These are phyloP conservation scores for Carex cristatella DNA, from an alignment of 176 grass and related monocot species.

Conservation along the genomic window DNA sequence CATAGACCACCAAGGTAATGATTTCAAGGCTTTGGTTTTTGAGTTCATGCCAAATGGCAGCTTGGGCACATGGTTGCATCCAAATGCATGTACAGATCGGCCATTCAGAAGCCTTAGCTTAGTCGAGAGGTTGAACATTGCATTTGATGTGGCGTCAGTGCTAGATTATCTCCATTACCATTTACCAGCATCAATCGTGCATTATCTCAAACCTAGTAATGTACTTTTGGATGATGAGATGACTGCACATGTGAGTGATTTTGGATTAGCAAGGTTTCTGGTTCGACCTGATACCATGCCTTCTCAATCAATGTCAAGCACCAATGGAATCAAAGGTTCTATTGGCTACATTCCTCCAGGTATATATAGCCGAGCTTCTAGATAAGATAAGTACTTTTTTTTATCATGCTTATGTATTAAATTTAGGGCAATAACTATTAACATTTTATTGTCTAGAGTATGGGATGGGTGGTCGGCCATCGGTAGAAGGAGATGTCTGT, in stretches of 20 bases:
- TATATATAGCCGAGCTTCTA: no score
- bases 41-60: slow-evolving; percentile 44
- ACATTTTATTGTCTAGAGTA: no score
- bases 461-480: no score
- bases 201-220: slow-evolving; percentile 51
- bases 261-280: slow-evolving; percentile 27
- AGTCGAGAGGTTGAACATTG: slow-evolving; percentile 17
- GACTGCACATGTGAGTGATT: slow-evolving; percentile 34
- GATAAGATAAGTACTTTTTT: no score
- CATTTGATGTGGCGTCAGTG: slow-evolving; percentile 30
- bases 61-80: slow-evolving; percentile 30
- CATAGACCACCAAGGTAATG: slow-evolving; percentile 31
- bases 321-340: no score
- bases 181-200: slow-evolving; percentile 21
- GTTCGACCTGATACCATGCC: no score
- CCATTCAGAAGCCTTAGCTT: slow-evolving; percentile 8
- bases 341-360: no score
- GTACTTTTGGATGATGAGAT: slow-evolving; percentile 37
- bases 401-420: no score
- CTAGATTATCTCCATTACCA: slow-evolving; percentile 48
- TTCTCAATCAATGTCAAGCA: no score
- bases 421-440: no score
- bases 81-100: background rate
- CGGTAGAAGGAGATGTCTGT: no score
- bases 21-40: slow-evolving; percentile 51